Percentiles rank a stretch among this genome's conserved stretches.
phyloP scores from a whole-genome alignment of 1,139 yeast genomes.

The Suhomyces anneliseae region DNA sequence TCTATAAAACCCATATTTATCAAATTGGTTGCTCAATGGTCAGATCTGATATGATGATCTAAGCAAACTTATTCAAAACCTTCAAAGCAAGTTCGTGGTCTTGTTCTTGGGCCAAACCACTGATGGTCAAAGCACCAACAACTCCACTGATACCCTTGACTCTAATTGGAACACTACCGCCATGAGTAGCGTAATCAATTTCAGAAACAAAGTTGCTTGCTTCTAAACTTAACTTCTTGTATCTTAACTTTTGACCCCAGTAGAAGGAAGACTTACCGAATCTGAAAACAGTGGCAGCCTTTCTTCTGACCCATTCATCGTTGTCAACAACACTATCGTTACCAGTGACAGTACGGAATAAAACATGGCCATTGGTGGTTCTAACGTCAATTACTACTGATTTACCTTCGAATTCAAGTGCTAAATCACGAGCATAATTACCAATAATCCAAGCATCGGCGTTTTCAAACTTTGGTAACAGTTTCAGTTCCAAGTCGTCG shows the following conservation, averaged over 20 bases:
- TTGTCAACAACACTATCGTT: slow-evolving; percentile 51
- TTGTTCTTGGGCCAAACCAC: slow-evolving; percentile 54
- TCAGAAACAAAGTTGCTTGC: slow-evolving; percentile 45
- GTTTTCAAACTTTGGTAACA: slow-evolving; percentile 26
- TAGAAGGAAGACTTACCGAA: slow-evolving; percentile 55
- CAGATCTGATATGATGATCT: background rate
- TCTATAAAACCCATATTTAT: too few relatives aligned
- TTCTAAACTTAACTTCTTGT: slow-evolving; percentile 29
- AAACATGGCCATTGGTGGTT: slow-evolving; percentile 47
- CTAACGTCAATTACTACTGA: slow-evolving; percentile 55
- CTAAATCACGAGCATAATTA: slow-evolving; percentile 28
- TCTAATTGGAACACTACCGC: slow-evolving; percentile 61
- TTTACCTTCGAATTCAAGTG: slow-evolving; percentile 22
- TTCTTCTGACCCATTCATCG: slow-evolving; percentile 59
- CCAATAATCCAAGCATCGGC: slow-evolving; percentile 43
- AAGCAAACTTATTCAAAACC: slow-evolving; percentile 10
- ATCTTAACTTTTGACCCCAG: slow-evolving; percentile 49
- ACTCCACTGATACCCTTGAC: slow-evolving; percentile 45
- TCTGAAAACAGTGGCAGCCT: slow-evolving; percentile 51
- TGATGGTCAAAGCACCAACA: slow-evolving; percentile 57
- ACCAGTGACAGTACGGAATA: slow-evolving; percentile 51
- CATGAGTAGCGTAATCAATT: slow-evolving; percentile 57
- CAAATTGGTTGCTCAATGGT: too few relatives aligned
- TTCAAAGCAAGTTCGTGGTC: slow-evolving; percentile 45
- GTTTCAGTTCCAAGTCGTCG: slow-evolving; percentile 11